Percentiles rank a stretch among this genome's conserved stretches.
Conservation (phyloP, 441 rosid species). For the Pelargonium myrrhifolium region DNA sequence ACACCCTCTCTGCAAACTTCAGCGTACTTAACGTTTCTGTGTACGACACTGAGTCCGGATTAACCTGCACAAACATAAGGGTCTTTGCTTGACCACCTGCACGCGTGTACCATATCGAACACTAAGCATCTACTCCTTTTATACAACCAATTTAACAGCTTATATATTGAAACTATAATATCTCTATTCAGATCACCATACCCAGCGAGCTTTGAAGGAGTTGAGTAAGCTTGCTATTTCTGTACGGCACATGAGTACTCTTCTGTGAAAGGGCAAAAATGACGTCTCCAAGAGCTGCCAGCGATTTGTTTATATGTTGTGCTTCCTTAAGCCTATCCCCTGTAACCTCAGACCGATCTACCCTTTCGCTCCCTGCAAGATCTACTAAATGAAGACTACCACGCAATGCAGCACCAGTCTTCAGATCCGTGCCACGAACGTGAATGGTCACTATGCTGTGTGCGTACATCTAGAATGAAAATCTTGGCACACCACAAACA, state of each 20-base stretch:
- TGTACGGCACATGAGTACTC: slow-evolving; percentile 77
- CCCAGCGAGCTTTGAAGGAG: slow-evolving; percentile 92
- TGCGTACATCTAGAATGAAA: not conserved
- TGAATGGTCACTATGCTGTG: slow-evolving; percentile 1
- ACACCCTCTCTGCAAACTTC: slow-evolving; percentile 90
- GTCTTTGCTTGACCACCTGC: slow-evolving; percentile 85
- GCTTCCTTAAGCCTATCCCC: slow-evolving; percentile 88
- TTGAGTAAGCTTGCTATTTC: slow-evolving; percentile 98
- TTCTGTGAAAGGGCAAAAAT: slow-evolving; percentile 88
- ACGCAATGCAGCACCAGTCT: slow-evolving; percentile 50
- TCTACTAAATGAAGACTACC: slow-evolving; percentile 89
- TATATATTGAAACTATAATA: not conserved
- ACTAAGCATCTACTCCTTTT: not conserved
- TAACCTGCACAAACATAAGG: slow-evolving; percentile 92
- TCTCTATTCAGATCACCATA: too few species aligned
- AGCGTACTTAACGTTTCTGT: slow-evolving; percentile 83
- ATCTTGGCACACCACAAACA: slow-evolving; percentile 8
- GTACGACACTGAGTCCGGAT: slow-evolving; percentile 74
- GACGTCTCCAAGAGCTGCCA: slow-evolving; percentile 92
- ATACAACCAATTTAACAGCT: not conserved
- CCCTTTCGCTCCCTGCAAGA: slow-evolving; percentile 94
- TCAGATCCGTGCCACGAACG: slow-evolving; percentile 56
- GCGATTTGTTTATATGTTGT: slow-evolving; percentile 89
- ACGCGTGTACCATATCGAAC: not conserved
- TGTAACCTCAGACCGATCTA: slow-evolving; percentile 80